Base-by-base conservation (phyloP, 805 yeast genomes). In the Lipomyces anomalus region DNA sequence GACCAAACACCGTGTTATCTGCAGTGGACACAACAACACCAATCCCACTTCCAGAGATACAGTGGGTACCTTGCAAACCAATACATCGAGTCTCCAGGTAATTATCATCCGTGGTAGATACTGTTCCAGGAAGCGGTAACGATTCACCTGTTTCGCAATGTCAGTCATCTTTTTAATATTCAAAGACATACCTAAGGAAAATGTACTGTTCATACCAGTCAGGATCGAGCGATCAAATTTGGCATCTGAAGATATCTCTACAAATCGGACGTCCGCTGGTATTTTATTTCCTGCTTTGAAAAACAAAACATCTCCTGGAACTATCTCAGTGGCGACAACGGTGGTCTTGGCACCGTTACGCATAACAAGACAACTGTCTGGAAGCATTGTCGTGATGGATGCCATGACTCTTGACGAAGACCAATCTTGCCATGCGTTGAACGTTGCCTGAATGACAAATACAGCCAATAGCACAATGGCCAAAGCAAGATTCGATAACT, bases 361-460 rank as follows among this genome's bases (percentile, higher is more conserved):
- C 9, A 69, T 50, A 1, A 70, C 75, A 40, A 64, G 62, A 2
- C 74, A 75, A 20, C 69, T 67, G 5, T 74, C 69, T 6, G 74
- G 66, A 16, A 74, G 58, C 69, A 74, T 61, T 40, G 58, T 57
- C 48, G 64, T 64, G 44, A 74, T 73, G 2, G 77, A 71, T 29
- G 67, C 68, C 76, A 74, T 71, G 38, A 72, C 75, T 40, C 66
- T 64, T 4, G 74, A 67, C 33, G 73, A 65, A 4, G 75, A 69
- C 57, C 60, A 72, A 52, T 74, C 78, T 51, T 74, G 77, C 56
- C 65, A 63, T 43, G 70, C 71, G 56, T 71, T 70, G 58, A 73
- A 69, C 4, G 50, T 43, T 2, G 74, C 76, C 57, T 71, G 76
- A n/a, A n/a, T n/a, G 3, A 69, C 46, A 11, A 68, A 20, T 47